These are phyloP conservation scores for Takashimella tepidaria DNA, from an alignment of 1,284 basidiomycete species.

Conservation along the genomic window DNA sequence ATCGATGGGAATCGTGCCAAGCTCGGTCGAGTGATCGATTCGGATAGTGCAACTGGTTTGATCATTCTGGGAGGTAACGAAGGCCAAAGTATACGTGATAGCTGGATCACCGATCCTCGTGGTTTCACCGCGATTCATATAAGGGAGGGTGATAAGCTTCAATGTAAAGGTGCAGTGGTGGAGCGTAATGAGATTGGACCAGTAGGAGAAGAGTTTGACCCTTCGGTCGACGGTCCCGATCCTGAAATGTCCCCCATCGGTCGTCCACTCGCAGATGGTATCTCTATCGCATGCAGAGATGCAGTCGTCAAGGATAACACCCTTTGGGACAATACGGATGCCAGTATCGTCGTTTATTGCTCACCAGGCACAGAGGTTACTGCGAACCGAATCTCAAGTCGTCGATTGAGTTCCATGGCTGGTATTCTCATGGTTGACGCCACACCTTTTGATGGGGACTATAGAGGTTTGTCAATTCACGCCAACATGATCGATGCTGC, in stretches of 20 bases:
- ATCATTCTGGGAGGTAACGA: constrained; percentile 47
- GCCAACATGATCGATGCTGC: constrained; percentile 47
- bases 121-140: constrained; percentile 48
- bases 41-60: constrained; percentile 30
- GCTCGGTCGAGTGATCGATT: constrained; percentile 32
- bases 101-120: constrained; percentile 39
- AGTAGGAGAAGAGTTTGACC: constrained; percentile 47
- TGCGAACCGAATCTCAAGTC: constrained; percentile 44
- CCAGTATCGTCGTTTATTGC: constrained; percentile 49
- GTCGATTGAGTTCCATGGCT: constrained; percentile 42
- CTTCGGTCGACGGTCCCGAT: constrained; percentile 43
- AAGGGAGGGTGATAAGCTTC: constrained; percentile 45
- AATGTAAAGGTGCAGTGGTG: constrained; percentile 41
- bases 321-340: constrained; percentile 46
- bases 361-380: constrained; percentile 47
- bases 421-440: constrained; percentile 51
- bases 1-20: constrained; percentile 43
- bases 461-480: constrained; percentile 42
- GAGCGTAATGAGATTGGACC: constrained; percentile 47
- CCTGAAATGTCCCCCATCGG: constrained; percentile 45
- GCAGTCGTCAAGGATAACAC: constrained; percentile 41
- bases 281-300: constrained; percentile 46
- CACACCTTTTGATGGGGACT: constrained; percentile 48
- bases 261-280: constrained; percentile 45
- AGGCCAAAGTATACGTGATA: constrained; percentile 39